phyloP scores from a whole-genome alignment of 345 rosid genomes.

The Tarenaya hassleriana region DNA sequence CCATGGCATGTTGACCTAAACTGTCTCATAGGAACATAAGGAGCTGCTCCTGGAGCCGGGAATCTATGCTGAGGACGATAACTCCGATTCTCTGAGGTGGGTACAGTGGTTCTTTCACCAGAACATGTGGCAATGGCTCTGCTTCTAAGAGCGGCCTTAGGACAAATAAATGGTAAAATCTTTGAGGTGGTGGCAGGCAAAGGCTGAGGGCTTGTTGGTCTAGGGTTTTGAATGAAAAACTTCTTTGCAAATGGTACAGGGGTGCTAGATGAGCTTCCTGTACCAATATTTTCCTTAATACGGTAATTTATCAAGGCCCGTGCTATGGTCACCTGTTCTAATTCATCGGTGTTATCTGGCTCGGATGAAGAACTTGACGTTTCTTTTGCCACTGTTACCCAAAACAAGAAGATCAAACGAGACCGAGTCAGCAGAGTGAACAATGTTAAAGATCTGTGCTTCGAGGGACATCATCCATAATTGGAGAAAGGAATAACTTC shows the following conservation, averaged over 20 bases:
- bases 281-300: constrained; percentile 69
- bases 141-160: constrained; percentile 51
- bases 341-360: constrained; percentile 76
- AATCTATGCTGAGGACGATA: constrained; percentile 41
- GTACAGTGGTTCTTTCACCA: constrained; percentile 14
- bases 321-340: constrained; percentile 88
- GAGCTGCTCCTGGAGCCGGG: constrained; percentile 69
- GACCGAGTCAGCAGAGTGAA: neutral
- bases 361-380: constrained; percentile 67
- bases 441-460: neutral
- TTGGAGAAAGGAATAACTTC: neutral
- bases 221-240: constrained; percentile 53
- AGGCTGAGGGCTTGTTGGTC: constrained; percentile 89
- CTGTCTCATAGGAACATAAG: constrained; percentile 75
- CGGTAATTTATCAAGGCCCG: constrained; percentile 69
- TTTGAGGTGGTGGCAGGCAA: constrained; percentile 60
- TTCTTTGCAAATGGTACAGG: constrained; percentile 67
- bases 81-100: constrained; percentile 39
- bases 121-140: constrained; percentile 32
- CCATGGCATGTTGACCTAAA: constrained; percentile 52
- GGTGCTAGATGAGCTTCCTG: constrained; percentile 39
- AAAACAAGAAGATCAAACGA: constrained; percentile 21
- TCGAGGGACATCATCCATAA: neutral
- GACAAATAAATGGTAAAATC: constrained; percentile 84
- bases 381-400: constrained; percentile 85